A percentile compares a stretch with the other conserved stretches of the same genome.
phyloP scores from a whole-genome alignment of 495 filamentous ascomycete species.

The Aspergillus olivimuriae region DNA sequence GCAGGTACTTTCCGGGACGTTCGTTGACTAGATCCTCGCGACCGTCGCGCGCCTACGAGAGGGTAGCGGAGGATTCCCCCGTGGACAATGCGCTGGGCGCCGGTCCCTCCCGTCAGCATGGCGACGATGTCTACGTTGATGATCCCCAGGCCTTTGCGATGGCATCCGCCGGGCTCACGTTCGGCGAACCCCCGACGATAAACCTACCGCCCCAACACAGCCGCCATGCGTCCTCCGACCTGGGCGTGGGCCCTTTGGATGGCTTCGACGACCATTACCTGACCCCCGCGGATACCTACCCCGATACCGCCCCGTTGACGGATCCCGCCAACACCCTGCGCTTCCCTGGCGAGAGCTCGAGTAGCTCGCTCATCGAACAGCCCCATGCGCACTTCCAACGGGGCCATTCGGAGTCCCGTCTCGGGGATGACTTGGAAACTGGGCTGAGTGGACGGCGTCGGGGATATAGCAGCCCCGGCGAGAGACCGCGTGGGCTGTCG shows the following conservation, averaged over 20 bases:
- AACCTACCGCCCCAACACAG: slow-evolving; percentile 17
- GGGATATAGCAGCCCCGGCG: slow-evolving; percentile 45
- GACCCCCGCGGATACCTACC: slow-evolving; percentile 42
- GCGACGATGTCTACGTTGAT: slow-evolving; percentile 39
- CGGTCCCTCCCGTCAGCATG: slow-evolving; percentile 19
- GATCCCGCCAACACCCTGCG: slow-evolving; percentile 55
- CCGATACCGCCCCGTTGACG: slow-evolving; percentile 64
- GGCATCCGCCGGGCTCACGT: slow-evolving; percentile 53
- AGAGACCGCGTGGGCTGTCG: slow-evolving; percentile 57
- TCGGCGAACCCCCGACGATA: slow-evolving; percentile 30
- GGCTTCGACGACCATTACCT: slow-evolving; percentile 45
- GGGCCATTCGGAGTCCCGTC: slow-evolving; percentile 33
- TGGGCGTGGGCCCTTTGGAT: slow-evolving; percentile 28
- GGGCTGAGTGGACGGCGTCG: slow-evolving; percentile 39
- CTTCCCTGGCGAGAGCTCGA: slow-evolving; percentile 51
- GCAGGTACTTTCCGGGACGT: slow-evolving; percentile 29
- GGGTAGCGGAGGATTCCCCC: slow-evolving; percentile 49
- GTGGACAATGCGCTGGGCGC: slow-evolving; percentile 19
- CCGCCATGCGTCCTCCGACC: slow-evolving; percentile 23
- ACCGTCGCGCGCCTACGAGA: slow-evolving; percentile 40
- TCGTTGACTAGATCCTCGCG: slow-evolving; percentile 30
- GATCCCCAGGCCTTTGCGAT: slow-evolving; percentile 52
- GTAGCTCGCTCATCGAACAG: slow-evolving; percentile 56
- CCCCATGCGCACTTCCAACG: slow-evolving; percentile 42
- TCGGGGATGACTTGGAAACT: slow-evolving; percentile 61